phyloP scores from a whole-genome alignment of 257 asterid species.

The Anisodus tanguticus region DNA sequence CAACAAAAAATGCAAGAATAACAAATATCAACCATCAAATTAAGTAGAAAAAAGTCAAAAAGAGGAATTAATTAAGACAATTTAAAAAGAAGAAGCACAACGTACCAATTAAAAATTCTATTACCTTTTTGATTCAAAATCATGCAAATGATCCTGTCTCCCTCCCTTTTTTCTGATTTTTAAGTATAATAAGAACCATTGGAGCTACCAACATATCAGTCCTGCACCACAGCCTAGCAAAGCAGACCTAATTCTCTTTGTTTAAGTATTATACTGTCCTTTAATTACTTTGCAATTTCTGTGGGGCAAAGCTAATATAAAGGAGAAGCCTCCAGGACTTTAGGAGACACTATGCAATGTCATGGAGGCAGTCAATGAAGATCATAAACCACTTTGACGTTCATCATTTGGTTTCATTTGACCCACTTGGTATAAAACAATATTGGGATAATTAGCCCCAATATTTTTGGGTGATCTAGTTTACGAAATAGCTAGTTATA shows the following conservation, averaged over 20 bases:
- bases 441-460: too few species aligned
- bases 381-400: not conserved
- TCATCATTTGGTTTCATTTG: not conserved
- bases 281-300: not conserved
- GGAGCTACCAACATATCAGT: not conserved
- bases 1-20: not conserved
- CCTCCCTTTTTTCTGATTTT: constrained; percentile 15
- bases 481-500: too few species aligned
- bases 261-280: not conserved
- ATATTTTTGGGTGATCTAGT: too few species aligned
- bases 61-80: not conserved
- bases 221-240: constrained; percentile 22
- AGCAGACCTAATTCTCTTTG: constrained; percentile 11
- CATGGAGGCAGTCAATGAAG: not conserved
- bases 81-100: not conserved
- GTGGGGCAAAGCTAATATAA: not conserved
- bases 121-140: not conserved
- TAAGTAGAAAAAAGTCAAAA: not conserved
- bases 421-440: too few species aligned
- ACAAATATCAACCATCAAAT: constrained; percentile 5
- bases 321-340: constrained; percentile 2
- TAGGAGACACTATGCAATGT: not conserved
- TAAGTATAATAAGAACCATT: not conserved
- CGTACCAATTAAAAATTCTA: not conserved
- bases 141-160: not conserved